These are phyloP conservation scores for Citropsis articulata DNA, from an alignment of 345 rosid genomes.

Conservation along the genomic window DNA sequence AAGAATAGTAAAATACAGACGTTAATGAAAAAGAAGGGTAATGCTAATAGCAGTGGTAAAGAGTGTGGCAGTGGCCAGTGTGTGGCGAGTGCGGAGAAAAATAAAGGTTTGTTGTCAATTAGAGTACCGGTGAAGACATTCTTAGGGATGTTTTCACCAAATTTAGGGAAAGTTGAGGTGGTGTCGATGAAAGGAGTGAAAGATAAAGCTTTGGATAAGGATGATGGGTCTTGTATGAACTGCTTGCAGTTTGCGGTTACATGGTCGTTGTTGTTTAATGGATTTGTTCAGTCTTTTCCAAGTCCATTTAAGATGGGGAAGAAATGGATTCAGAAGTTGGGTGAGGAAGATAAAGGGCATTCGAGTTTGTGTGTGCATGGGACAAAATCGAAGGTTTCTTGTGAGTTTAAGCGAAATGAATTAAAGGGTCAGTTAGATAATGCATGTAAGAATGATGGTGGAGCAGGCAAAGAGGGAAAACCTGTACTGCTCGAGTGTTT, in stretches of 20 bases:
- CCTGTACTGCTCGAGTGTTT: conserved; percentile 47
- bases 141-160: conserved; percentile 47
- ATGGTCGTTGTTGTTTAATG: conserved; percentile 71
- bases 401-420: conserved; percentile 30
- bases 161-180: conserved; percentile 34
- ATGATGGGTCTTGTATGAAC: conserved; percentile 56
- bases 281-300: conserved; percentile 66
- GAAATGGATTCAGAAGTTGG: conserved; percentile 43
- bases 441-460: conserved; percentile 14
- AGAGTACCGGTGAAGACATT: conserved; percentile 55
- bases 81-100: conserved; percentile 50
- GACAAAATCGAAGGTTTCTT: conserved; percentile 26
- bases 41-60: conserved; percentile 16
- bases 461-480: conserved; percentile 34
- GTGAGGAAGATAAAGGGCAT: conserved; percentile 37
- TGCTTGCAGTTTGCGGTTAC: conserved; percentile 75
- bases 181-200: conserved; percentile 30
- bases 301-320: conserved; percentile 51
- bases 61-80: conserved; percentile 21
- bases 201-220: conserved; percentile 36
- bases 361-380: conserved; percentile 25
- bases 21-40: conserved; percentile 32
- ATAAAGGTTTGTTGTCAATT: conserved; percentile 47
- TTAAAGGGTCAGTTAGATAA: conserved; percentile 15
- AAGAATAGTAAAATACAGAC: conserved; percentile 29